Evolutionary conservation across 2,329 filamentous ascomycete species (phyloP).

Genomic region (Calonectria honghensis): DNA sequence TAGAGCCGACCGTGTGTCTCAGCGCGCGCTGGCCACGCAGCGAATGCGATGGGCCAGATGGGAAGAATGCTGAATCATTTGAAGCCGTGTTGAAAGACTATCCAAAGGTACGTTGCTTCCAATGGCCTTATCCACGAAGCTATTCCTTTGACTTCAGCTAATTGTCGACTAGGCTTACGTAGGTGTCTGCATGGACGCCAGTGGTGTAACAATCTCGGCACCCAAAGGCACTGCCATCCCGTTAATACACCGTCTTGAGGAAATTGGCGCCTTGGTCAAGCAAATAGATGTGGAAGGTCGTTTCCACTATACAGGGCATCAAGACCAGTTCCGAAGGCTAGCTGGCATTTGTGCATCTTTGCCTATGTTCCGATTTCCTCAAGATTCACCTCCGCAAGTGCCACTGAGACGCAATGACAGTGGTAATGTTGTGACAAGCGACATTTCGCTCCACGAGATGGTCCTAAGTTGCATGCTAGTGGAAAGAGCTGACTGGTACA

Average conservation of each 20-base stretch:
- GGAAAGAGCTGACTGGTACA: constrained; percentile 8
- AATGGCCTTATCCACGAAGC: not conserved
- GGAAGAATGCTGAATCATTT: not conserved
- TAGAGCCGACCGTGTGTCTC: constrained; percentile 1
- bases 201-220: not conserved
- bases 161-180: not conserved
- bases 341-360: not conserved
- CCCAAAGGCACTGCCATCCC: constrained; percentile 9
- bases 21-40: constrained; percentile 8
- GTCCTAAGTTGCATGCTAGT: not conserved
- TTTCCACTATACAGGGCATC: not conserved
- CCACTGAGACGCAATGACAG: constrained; percentile 8
- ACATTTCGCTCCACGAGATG: constrained; percentile 3
- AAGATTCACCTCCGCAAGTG: not conserved
- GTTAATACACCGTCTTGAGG: not conserved
- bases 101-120: not conserved
- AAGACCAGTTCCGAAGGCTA: not conserved
- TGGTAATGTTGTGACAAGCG: not conserved
- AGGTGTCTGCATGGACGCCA: constrained; percentile 13
- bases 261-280: constrained; percentile 11
- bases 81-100: not conserved
- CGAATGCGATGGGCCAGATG: not conserved
- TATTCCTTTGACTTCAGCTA: not conserved
- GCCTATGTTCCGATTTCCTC: constrained; percentile 8
- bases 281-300: constrained; percentile 15